Evolutionary conservation across 768 basidiomycete genomes (phyloP).

Genomic region (Cyclocybe aegerita): DNA sequence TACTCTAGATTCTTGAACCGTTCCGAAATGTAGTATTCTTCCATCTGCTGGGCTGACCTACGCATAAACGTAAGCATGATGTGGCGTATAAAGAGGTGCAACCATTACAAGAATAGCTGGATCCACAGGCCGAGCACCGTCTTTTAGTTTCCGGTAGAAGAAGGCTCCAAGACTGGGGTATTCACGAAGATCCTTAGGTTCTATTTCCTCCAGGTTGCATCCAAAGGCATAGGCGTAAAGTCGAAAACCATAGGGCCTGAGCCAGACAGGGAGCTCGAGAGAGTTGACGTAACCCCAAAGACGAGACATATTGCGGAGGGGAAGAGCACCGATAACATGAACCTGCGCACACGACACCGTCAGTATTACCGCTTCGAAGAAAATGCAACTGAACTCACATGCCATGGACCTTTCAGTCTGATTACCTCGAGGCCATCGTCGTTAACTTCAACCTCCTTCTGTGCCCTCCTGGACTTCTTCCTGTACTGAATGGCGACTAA

Average conservation of each 20-base stretch:
- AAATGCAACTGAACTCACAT: conserved; percentile 50
- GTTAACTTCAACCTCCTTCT: conserved; percentile 72
- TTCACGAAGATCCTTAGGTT: conserved; percentile 68
- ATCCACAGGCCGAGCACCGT: conserved; percentile 79
- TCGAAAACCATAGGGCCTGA: conserved; percentile 86
- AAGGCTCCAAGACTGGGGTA: conserved; percentile 93
- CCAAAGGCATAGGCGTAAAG: conserved; percentile 88
- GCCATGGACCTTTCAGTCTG: conserved; percentile 88
- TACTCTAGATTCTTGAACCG: conserved; percentile 73
- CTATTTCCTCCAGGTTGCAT: conserved; percentile 92
- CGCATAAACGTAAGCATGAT: background rate
- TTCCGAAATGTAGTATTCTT: conserved; percentile 87
- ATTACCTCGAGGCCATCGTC: conserved; percentile 83
- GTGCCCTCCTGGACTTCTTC: conserved; percentile 47
- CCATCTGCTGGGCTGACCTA: conserved; percentile 96
- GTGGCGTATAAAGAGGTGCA: background rate
- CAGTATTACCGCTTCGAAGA: background rate
- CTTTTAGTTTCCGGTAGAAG: conserved; percentile 87
- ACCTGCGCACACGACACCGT: conserved; percentile 50
- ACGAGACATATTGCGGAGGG: conserved; percentile 92
- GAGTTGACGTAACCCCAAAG: conserved; percentile 97
- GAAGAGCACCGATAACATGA: conserved; percentile 94
- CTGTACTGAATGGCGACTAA: conserved; percentile 78
- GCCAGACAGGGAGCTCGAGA: conserved; percentile 90
- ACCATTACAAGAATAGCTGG: conserved; percentile 61